Percentiles rank a stretch among this genome's conserved stretches.
These are phyloP conservation scores for Aspergillus bertholletiae DNA, from an alignment of 495 filamentous ascomycete species.

Conservation along the genomic window DNA sequence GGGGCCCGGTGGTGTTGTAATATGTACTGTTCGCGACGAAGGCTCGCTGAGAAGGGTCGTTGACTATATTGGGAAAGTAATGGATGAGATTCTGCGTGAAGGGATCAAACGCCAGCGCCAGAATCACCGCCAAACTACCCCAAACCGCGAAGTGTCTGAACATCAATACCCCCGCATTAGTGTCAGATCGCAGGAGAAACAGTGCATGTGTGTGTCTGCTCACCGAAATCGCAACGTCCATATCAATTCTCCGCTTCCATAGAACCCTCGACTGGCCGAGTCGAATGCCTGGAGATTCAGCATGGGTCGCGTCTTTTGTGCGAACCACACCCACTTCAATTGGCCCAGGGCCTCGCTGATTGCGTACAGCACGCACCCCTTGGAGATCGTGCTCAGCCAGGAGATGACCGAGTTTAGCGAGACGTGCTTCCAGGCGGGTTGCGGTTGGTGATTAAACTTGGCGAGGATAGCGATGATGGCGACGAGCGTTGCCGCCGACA, in stretches of 20 bases:
- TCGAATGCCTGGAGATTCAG: not conserved
- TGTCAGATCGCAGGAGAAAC: too few species aligned
- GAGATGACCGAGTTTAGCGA: not conserved
- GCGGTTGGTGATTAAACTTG: too few species aligned
- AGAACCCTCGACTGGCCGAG: conserved; percentile 1
- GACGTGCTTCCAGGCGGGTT: not conserved
- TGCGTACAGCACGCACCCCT: not conserved
- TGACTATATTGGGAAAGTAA: not conserved
- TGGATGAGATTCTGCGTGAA: conserved; percentile 10
- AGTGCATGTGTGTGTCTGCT: too few species aligned
- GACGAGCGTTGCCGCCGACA: too few species aligned
- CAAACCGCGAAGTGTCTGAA: conserved; percentile 12
- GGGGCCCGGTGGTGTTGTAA: too few species aligned
- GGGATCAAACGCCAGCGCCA: conserved; percentile 8
- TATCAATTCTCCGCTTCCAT: not conserved
- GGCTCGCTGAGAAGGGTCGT: not conserved
- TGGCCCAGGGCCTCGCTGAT: not conserved
- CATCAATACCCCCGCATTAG: too few species aligned
- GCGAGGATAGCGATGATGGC: too few species aligned
- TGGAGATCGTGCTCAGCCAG: not conserved
- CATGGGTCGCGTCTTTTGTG: not conserved
- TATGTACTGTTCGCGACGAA: not conserved
- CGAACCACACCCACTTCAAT: not conserved
- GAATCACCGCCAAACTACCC: not conserved
- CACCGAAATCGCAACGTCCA: not conserved